Evolutionary conservation across 257 asterid genomes (phyloP).

Genomic region (Avicennia marina): DNA sequence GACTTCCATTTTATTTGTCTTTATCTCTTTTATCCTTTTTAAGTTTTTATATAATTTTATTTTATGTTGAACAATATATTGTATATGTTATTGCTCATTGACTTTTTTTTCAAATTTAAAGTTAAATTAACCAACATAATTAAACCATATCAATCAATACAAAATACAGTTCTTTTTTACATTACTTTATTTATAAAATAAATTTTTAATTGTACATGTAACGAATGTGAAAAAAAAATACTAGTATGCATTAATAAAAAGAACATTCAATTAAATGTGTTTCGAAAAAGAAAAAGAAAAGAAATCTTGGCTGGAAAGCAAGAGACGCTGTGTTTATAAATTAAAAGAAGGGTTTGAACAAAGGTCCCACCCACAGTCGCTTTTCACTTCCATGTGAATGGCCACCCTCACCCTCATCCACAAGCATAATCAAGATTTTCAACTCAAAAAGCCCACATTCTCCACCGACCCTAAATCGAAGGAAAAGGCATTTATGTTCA

Average conservation of each 20-base stretch:
- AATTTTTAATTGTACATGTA: no score
- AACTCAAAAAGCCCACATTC: conserved; percentile 35
- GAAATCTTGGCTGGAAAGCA: conserved; percentile 56
- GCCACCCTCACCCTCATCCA: conserved; percentile 23
- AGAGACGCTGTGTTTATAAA: conserved; percentile 2
- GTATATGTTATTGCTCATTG: no score
- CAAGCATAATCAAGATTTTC: conserved; percentile 19
- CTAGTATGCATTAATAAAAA: conserved; percentile 1
- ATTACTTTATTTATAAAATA: no score
- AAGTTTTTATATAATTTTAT: no score
- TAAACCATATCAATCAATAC: no score
- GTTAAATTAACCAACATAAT: no score
- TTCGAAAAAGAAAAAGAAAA: conserved; percentile 15
- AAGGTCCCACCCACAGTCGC: conserved; percentile 36
- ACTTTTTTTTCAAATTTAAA: no score
- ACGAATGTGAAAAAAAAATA: no score
- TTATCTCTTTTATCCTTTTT: no score
- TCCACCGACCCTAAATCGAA: conserved; percentile 34
- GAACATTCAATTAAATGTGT: conserved; percentile 2
- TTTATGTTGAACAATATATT: no score
- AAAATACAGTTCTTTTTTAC: no score
- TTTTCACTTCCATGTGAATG: conserved; percentile 48
- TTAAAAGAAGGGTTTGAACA: conserved; percentile 13
- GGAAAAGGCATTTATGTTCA: conserved; percentile 14
- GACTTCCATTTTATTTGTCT: no score